Conservation (phyloP, 2,329 filamentous ascomycete species). For the Claviceps sorghi region DNA sequence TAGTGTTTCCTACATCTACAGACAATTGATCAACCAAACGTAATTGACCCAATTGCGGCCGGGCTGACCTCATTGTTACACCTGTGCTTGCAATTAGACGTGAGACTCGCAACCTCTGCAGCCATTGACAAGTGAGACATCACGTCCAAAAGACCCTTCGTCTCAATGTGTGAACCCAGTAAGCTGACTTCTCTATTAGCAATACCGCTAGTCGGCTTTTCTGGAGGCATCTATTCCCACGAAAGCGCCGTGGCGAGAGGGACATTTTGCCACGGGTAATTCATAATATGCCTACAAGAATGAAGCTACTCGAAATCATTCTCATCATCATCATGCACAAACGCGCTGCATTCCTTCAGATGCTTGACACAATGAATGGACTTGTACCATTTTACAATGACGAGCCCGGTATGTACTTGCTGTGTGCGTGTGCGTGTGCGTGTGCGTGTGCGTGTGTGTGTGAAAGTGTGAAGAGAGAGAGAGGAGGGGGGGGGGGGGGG, state of each 20-base stretch:
- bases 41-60: slow-evolving; percentile 15
- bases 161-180: neutral
- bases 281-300: slow-evolving; percentile 40
- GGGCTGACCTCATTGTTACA: slow-evolving; percentile 18
- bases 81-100: slow-evolving; percentile 17
- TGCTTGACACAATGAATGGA: slow-evolving; percentile 29
- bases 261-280: slow-evolving; percentile 24
- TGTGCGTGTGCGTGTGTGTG: neutral
- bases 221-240: slow-evolving; percentile 51
- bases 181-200: slow-evolving; percentile 9
- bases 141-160: neutral
- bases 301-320: slow-evolving; percentile 46
- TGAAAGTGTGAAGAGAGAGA: neutral
- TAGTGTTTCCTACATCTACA: slow-evolving; percentile 2
- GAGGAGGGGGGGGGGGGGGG: neutral
- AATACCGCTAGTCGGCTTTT: slow-evolving; percentile 33
- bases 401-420: slow-evolving; percentile 21
- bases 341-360: slow-evolving; percentile 28
- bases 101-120: slow-evolving; percentile 11
- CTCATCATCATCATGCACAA: slow-evolving; percentile 39
- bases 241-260: slow-evolving; percentile 2
- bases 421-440: neutral
- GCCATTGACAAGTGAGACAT: slow-evolving; percentile 14
- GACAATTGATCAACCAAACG: slow-evolving; percentile 14
- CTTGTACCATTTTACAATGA: slow-evolving; percentile 25